Base-by-base conservation (phyloP, 169 alveolate species). In the Cryptosporidium parvum region DNA sequence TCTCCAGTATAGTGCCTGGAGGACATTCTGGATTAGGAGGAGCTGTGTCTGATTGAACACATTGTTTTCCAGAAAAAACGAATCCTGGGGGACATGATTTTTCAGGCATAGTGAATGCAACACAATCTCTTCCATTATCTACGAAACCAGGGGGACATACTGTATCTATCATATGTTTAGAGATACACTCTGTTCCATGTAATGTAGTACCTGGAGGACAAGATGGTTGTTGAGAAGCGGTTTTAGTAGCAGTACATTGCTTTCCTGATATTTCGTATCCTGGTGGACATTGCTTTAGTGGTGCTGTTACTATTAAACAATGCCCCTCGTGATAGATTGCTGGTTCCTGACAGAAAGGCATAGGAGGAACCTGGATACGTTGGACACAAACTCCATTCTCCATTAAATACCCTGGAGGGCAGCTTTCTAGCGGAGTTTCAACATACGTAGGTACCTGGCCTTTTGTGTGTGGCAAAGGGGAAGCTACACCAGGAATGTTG, bases 21-120 rank as follows among this genome's bases (percentile, higher is more conserved):
- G 89, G 89, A 61, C 89, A 80, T 62, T 80, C 89, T 62, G 89
- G 89, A 45, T 80, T 80, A 4, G 89, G 89, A 12, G 89, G 89
- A 23, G 89, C 89, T 10, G 89, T 80, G 62, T 80, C 89, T 23
- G 89, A 80, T 33, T 80, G 89, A 29, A 80, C 89, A 42, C 89
- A 80, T 51, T 80, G 89, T 35, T 80, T 80, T 18, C 89, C 89
- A 26, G 89, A 80, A 62, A 80, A 80, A 14, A 65, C 68, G 23
- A 80, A 80, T 62, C 89, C 89, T 6, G 89, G 89, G 16, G 89
- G 89, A 39, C 89, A 80, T 5, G 67, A 14, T 35, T 80, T 80
- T 42, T 80, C 89, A 61, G 89, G 89, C 75, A 65, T 42, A 14
- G 89, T 62, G 31, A 80, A 80, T 9, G 89, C 75, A 10, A 80